Conservation (phyloP, 2,329 filamentous ascomycete species). For the Emmonsiellopsis sp. region DNA sequence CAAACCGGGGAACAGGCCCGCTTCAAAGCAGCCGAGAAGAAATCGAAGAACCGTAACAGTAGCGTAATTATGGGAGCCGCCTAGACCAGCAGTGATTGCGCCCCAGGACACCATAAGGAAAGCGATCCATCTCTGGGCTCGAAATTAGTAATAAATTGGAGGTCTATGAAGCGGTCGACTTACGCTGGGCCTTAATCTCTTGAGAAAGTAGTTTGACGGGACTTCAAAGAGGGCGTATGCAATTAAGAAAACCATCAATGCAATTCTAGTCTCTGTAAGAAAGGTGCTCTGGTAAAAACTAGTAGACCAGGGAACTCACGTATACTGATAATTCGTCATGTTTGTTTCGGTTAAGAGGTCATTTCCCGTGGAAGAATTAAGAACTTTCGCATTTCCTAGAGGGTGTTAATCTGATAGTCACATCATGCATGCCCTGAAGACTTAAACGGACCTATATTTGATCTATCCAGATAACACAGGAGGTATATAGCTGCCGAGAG, state of each 20-base stretch:
- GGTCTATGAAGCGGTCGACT: not conserved
- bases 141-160: not conserved
- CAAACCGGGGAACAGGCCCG: constrained; percentile 41
- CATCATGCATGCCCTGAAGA: not conserved
- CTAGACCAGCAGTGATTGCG: constrained; percentile 39
- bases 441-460: constrained; percentile 49
- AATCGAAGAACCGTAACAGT: constrained; percentile 39
- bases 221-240: constrained; percentile 43
- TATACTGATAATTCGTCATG: constrained; percentile 55
- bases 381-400: constrained; percentile 51
- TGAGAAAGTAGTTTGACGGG: constrained; percentile 42
- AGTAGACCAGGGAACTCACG: constrained; percentile 21
- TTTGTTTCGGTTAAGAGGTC: constrained; percentile 53
- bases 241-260: constrained; percentile 39
- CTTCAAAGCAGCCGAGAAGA: constrained; percentile 41
- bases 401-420: not conserved
- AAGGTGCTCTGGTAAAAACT: not conserved
- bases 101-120: constrained; percentile 44
- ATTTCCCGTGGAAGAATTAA: constrained; percentile 51
- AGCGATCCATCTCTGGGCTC: constrained; percentile 37
- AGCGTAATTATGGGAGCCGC: constrained; percentile 33
- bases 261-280: constrained; percentile 23
- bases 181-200: constrained; percentile 37
- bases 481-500: constrained; percentile 56
- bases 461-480: constrained; percentile 57